These are phyloP conservation scores for Penicillium samsonianum DNA, from an alignment of 495 filamentous ascomycete genomes.

Conservation along the genomic window DNA sequence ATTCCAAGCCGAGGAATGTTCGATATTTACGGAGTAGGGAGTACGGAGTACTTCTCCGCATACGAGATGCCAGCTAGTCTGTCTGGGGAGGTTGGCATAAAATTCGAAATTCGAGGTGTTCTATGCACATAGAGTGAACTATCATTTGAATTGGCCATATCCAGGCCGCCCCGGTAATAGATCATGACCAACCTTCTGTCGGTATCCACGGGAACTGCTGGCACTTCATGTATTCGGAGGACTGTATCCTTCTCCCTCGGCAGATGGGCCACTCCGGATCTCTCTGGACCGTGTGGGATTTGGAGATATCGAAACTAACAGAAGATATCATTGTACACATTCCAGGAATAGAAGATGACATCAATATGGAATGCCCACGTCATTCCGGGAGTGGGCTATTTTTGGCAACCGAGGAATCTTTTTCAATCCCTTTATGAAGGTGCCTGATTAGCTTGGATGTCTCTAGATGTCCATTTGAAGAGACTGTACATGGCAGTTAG, in stretches of 20 bases:
- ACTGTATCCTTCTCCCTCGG: background rate
- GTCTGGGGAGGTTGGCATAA: background rate
- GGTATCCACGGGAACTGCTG: background rate
- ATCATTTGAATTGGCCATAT: background rate
- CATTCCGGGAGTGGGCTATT: conserved; percentile 20
- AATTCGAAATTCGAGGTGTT: background rate
- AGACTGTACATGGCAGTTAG: background rate
- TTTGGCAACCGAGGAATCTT: conserved; percentile 6
- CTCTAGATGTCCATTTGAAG: background rate
- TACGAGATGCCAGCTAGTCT: background rate
- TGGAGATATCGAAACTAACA: background rate
- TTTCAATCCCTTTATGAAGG: background rate
- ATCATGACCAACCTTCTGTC: background rate
- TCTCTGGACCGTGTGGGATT: background rate
- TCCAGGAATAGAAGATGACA: conserved; percentile 3
- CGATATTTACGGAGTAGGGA: background rate
- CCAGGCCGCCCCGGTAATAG: too few relatives aligned
- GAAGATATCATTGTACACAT: background rate
- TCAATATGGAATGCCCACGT: conserved; percentile 20
- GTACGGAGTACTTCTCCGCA: background rate
- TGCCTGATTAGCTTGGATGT: background rate
- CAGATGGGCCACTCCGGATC: background rate
- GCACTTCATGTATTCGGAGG: too few relatives aligned
- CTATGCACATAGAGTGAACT: background rate
- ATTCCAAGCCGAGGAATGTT: conserved; percentile 5